phyloP scores from a whole-genome alignment of 2,329 filamentous ascomycete genomes.

The Huntiella bhutanensis region DNA sequence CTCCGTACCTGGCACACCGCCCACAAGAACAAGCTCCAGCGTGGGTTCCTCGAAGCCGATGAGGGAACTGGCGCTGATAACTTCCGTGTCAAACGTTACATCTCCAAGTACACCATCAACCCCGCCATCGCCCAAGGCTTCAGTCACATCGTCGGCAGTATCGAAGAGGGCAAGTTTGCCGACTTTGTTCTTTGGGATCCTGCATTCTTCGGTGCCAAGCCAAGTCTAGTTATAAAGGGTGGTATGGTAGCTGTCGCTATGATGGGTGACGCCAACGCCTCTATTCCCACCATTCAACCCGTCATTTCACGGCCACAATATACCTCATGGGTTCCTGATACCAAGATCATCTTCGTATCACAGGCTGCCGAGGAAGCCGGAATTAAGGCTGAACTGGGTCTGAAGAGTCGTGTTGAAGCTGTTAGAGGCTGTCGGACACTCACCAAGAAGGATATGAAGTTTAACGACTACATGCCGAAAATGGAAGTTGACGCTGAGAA shows the following conservation, averaged over 20 bases:
- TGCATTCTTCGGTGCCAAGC: conserved; percentile 74
- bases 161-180: conserved; percentile 78
- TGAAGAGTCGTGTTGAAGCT: conserved; percentile 63
- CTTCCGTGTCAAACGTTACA: conserved; percentile 76
- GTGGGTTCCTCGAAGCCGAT: conserved; percentile 60
- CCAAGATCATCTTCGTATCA: conserved; percentile 70
- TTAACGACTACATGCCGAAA: conserved; percentile 61
- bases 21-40: conserved; percentile 85
- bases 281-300: conserved; percentile 76
- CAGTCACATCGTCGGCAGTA: conserved; percentile 63
- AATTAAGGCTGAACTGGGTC: conserved; percentile 47
- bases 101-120: conserved; percentile 94
- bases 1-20: conserved; percentile 91
- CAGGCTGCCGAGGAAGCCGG: conserved; percentile 49
- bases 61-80: conserved; percentile 67
- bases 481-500: conserved; percentile 88
- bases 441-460: conserved; percentile 77
- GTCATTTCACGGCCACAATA: conserved; percentile 76
- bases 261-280: conserved; percentile 73
- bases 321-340: conserved; percentile 49
- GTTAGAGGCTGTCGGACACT: conserved; percentile 59
- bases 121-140: conserved; percentile 84
- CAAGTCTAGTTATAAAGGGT: conserved; percentile 62
- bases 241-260: conserved; percentile 67
- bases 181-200: conserved; percentile 81